A percentile compares a stretch with the other conserved stretches of the same genome.
phyloP scores from a whole-genome alignment of 805 yeast genomes.

The Candida orba region DNA sequence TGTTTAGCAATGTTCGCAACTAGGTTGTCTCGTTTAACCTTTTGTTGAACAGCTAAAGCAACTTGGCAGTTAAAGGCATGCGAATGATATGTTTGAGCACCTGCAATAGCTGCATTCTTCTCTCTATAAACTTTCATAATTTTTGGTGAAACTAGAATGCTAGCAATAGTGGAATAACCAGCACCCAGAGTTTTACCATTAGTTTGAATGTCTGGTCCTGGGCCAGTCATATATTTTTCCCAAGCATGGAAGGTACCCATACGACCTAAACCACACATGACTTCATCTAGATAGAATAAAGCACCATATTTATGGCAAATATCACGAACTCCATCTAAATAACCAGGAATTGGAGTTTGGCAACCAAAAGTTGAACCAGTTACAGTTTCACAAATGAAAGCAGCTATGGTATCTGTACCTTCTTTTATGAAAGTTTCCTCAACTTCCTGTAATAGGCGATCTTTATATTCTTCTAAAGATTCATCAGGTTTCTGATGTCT shows the following conservation, averaged over 20 bases:
- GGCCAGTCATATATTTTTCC: constrained; percentile 31
- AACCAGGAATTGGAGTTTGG: constrained; percentile 36
- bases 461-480: constrained; percentile 33
- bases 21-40: constrained; percentile 29
- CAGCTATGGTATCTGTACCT: constrained; percentile 38
- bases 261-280: constrained; percentile 51
- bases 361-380: constrained; percentile 42
- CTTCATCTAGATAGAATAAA: constrained; percentile 44
- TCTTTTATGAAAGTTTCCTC: constrained; percentile 34
- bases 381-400: constrained; percentile 39
- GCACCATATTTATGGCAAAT: constrained; percentile 46
- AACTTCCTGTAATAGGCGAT: constrained; percentile 32
- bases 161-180: constrained; percentile 43
- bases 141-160: constrained; percentile 31
- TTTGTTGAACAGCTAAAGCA: constrained; percentile 38
- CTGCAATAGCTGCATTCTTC: constrained; percentile 25
- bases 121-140: constrained; percentile 29
- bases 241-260: constrained; percentile 41
- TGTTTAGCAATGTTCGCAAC: constrained; percentile 33
- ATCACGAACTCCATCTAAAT: constrained; percentile 37
- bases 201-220: constrained; percentile 41
- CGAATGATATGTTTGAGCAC: constrained; percentile 45
- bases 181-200: constrained; percentile 43
- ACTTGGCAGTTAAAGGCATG: constrained; percentile 41
- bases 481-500: constrained; percentile 24